Evolutionary conservation across 441 rosid species (phyloP), one percentile per base, ranked within the genome.

Genomic region (Adansonia gregorii): DNA sequence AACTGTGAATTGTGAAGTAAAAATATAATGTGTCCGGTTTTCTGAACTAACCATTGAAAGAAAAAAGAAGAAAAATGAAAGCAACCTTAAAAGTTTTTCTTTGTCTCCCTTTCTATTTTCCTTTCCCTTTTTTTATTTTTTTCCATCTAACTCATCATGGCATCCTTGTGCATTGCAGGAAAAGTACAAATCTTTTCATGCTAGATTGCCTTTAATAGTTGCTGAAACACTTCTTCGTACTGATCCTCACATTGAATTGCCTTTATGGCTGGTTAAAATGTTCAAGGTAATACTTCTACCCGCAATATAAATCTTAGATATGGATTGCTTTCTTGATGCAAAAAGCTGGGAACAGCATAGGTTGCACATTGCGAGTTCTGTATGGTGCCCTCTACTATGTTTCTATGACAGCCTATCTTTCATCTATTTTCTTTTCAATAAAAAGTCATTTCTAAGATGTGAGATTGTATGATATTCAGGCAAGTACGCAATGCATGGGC

Each of bases 241-340:
- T 9, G 95, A 93, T 88, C 86, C 92, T 76, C 90, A 80, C 75
- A 92, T 94, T 60, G 97, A 97, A 80, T 88, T 97, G 85, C 99
- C 99, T 73, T 87, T 97, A 49, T 97, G 99, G 99, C 86, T 97
- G 85, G 94, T 94, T 67, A 88, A 84, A 67, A 94, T 88, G 98
- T 91, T 94, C 88, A 97, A 97, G 99, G 98, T 94, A 87, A 82
- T 72, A 76, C 67, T 74, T 74, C 71, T 66, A 61, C 35, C 3
- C 24, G 64, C 43, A 41, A 39, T 15, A 43, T 22, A 54, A 66
- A 15, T 72, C 39, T 78, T 54, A 9, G 41, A 19, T 24, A 64
- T 9, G 12, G 4, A 10, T 60, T 70, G 22, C 39, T 61, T n/a
- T 15, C 68, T 75, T 63, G 54, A n/a, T 59, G 7, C 46, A 22